Base-by-base conservation (phyloP, 116 monocot species). In the Iris pallida region DNA sequence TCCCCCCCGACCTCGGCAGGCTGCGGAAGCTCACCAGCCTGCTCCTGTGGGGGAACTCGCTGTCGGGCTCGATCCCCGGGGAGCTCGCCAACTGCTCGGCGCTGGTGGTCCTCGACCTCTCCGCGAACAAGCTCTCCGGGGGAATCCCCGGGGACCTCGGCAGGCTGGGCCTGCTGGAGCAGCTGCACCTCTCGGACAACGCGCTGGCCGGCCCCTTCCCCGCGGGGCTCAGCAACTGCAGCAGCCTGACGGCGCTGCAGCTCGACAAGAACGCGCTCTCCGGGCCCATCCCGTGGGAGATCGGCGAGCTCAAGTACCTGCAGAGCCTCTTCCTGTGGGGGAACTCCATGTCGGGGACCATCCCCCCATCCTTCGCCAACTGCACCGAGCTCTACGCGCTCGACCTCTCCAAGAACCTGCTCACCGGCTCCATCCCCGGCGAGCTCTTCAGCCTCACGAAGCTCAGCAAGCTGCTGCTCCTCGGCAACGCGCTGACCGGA, bases 121-220 rank as follows among this genome's bases (percentile, higher is more conserved):
- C 95, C 0, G 86, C 68, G 9, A 95, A 95, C 47, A 78, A 73
- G 79, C 82, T 95, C 42, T 68, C 82, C 0, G 95, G 89, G 0
- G 75, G 73, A 41, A 61, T 95, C 46, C 95, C 95, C 8, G 75
- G 74, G 0, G 86, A 78, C 72, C 49, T 95, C 14, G 95, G 91
- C 52, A 71, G 17, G 55, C 63, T 95, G 52, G n/a, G 43, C 6
- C n/a, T 78, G 16, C 42, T 95, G 69, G 91, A 91, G 60, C 86
- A 95, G 75, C 78, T 95, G 42, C 95, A 91, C 69, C 75, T 95
- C 11, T 95, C 95, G 2, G 91, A 95, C 48, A 95, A 95, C 42
- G 44, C 59, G 74, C 74, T 91, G 16, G 17, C 74, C 0, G 91
- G 95, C 7, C 20, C 67, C 0, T 73, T 95, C 40, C 95, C 95